Base-by-base conservation (phyloP, 2,329 filamentous ascomycete genomes). In the Cercospora sesami region DNA sequence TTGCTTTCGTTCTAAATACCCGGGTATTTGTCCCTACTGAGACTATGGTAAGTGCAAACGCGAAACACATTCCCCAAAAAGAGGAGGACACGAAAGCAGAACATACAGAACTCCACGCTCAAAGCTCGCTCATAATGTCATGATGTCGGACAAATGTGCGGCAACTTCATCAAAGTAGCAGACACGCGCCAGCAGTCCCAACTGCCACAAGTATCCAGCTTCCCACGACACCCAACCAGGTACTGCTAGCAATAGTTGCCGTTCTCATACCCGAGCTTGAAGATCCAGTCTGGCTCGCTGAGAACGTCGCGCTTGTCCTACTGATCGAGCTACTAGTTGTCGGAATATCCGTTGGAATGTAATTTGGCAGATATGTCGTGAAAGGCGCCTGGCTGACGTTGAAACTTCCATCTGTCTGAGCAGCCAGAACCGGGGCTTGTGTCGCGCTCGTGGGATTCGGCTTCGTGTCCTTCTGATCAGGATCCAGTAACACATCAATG, bases 401-500 rank as follows among this genome's bases (percentile, higher is more conserved):
- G 39, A 70, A 65, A 14, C 30, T 58, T 6, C 42, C 28, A 10
- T 53, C 59, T 7, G 60, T 58, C 42, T 64, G 64, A n/a, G 71
- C 70, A 21, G 68, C 68, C 51, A 72, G 36, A 0, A 75, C 80
- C 5, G 82, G 79, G 10, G 74, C 70, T 45, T 82, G 79, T 4
- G 77, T 79, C 26, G 73, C 74, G 1, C 77, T 69, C 3, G 74
- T 75, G 6, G 80, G 78, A 58, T 84, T 77, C 0, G 83, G 83
- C 18, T 71, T 68, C 3, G 74, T 77, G 2, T 71, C 72, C 14
- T 78, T 67, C 4, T 75, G 79, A 42, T 81, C 75, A 1, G 82
- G 83, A 73, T 83, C 85, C 31, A 86, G 77, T 7, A 85, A 82
- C 9, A 80, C 81, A 65, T 76, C 78, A 42, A 88, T 81, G 14